phyloP scores from a whole-genome alignment of 2,329 filamentous ascomycete genomes.

The Beauveria scarabaeidicola region DNA sequence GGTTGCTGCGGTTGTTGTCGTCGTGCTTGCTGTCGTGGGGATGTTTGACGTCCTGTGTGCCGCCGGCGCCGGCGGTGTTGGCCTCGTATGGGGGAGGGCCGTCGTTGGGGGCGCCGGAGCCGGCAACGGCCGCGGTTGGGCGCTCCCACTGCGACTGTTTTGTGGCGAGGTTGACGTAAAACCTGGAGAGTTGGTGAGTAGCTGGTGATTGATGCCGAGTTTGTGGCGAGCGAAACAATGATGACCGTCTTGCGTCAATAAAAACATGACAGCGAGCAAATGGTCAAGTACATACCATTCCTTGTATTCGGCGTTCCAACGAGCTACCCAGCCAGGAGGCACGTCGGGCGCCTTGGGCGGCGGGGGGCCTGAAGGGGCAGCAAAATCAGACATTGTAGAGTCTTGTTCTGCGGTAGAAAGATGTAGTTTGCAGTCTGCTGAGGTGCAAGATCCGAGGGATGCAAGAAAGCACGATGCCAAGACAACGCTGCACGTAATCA shows the following conservation, averaged over 20 bases:
- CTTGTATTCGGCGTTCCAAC: constrained; percentile 81
- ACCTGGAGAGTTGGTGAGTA: constrained; percentile 42
- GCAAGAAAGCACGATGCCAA: neutral
- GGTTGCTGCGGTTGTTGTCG: constrained; percentile 22
- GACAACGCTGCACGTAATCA: constrained; percentile 5
- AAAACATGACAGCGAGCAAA: too few species aligned
- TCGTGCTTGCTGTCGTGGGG: constrained; percentile 57
- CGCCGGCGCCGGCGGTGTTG: constrained; percentile 22
- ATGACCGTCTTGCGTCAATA: too few species aligned
- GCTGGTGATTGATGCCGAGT: too few species aligned
- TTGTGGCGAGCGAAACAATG: too few species aligned
- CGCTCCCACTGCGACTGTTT: constrained; percentile 88
- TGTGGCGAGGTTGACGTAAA: constrained; percentile 83
- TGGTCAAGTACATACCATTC: constrained; percentile 53
- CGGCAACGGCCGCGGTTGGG: constrained; percentile 60
- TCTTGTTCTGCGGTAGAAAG: neutral
- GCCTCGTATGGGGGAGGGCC: constrained; percentile 63
- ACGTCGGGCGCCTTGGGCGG: constrained; percentile 56
- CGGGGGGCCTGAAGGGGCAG: constrained; percentile 45
- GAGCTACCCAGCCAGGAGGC: constrained; percentile 64
- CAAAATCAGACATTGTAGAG: constrained; percentile 43
- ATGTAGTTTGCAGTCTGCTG: neutral
- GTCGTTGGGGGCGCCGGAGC: constrained; percentile 31
- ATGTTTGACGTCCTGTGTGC: constrained; percentile 50
- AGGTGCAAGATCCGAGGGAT: neutral